Base-by-base conservation (phyloP, 2,329 filamentous ascomycete species). In the Cladosporium sp. region DNA sequence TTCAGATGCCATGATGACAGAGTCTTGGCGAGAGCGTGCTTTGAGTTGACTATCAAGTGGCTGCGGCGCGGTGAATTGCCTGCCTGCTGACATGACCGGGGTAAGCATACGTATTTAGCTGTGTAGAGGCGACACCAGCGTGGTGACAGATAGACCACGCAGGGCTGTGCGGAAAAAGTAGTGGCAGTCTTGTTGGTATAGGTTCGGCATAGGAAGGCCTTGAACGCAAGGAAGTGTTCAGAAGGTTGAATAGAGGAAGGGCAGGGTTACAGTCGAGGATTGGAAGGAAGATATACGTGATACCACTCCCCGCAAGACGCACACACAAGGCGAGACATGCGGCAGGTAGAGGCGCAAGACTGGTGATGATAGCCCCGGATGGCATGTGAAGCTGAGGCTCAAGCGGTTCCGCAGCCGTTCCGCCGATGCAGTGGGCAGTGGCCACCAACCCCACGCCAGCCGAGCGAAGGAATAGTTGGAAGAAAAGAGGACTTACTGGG, bases 131-230 rank as follows among this genome's bases (percentile, higher is more conserved):
- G 90, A 92, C 78, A 96, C 87, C 74, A 82, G 86, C 73, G 91
- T 96, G 80, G 88, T 86, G 73, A 96, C 88, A 76, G 91, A 94
- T 73, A 96, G 83, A 76, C 93, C 89, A 83, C 91, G 91, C 81
- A 96, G 82, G 76, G 91, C 91, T 79, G 89, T 96, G 83, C 91
- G 91, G 83, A 91, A 95, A 81, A 96, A 96, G 81, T 96, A 96
- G 78, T 96, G 92, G 75, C 91, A 96, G 79, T 96, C 91, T 84
- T 95, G 89, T 65, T 91, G 83, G 79, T 84, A 96, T 79, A 92
- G 94, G 73, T 85, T 79, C 83, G 91, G 91, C 91, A 96, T 96
- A 53, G 56, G 48, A 53, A 62, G 8, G 48, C 48, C 59, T 32
- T 49, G 16, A 21, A 39, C 14, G 43, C 59, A 32, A 62, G 28